Base-by-base conservation (phyloP, 768 basidiomycete genomes). In the Coprinellus micaceus region DNA sequence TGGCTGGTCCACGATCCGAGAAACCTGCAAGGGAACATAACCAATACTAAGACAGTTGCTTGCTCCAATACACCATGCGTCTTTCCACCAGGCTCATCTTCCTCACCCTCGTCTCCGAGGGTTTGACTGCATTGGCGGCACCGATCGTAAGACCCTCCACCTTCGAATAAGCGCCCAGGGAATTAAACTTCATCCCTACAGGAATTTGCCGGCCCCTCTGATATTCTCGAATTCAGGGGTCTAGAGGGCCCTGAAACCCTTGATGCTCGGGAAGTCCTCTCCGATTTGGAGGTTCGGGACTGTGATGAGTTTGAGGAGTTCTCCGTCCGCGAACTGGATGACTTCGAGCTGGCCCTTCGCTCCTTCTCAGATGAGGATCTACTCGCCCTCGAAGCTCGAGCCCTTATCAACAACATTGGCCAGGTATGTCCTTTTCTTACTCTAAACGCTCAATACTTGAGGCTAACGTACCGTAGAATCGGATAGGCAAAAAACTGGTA, bases 1-100 rank as follows among this genome's bases (percentile, higher is more conserved):
- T 13, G 52, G 52, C 52, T 40, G 52, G 52, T 40, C 52, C 52
- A 44, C 33, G n/a, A n/a, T n/a, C n/a, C n/a, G n/a, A n/a, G n/a
- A n/a, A n/a, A n/a, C n/a, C n/a, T n/a, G n/a, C n/a, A n/a, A n/a
- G n/a, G n/a, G n/a, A n/a, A n/a, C n/a, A n/a, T n/a, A n/a, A n/a
- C n/a, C n/a, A n/a, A n/a, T n/a, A n/a, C n/a, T n/a, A n/a, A n/a
- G n/a, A n/a, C n/a, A n/a, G n/a, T n/a, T n/a, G n/a, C n/a, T 33
- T 6, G 33, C 33, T 6, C 33, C 33, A 33, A 33, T 2, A 22
- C 36, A 29, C n/a, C 21, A 53, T 53, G 26, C 52, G 3, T 25
- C 52, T 44, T 4, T 53, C 52, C 22, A 25, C 40, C 39, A 53
- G 19, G 21, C 19, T 53, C 40, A 25, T 21, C 28, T 17, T 41